Conservation (phyloP, 495 filamentous ascomycete species). For the Penicillium atrosanguineum region DNA sequence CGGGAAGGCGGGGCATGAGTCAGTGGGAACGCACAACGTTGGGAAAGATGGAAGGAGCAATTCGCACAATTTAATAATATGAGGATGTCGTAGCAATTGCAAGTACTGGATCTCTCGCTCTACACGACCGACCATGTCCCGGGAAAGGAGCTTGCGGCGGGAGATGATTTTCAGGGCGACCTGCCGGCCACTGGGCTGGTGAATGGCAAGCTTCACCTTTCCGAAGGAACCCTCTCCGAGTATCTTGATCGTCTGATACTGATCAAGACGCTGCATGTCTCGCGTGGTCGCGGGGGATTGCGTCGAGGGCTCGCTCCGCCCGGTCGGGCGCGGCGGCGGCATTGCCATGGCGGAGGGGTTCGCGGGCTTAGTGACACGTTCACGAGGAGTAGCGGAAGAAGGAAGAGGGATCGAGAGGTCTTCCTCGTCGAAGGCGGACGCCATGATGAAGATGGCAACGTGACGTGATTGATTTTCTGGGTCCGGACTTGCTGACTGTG, state of each 20-base stretch:
- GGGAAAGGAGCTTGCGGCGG: slow-evolving; percentile 87
- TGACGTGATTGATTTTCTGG: slow-evolving; percentile 46
- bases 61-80: slow-evolving; percentile 96
- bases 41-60: not conserved
- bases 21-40: slow-evolving; percentile 3
- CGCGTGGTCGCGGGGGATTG: slow-evolving; percentile 46
- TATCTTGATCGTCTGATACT: slow-evolving; percentile 85
- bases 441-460: slow-evolving; percentile 42
- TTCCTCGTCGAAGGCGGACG: slow-evolving; percentile 71
- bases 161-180: slow-evolving; percentile 97
- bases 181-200: slow-evolving; percentile 85
- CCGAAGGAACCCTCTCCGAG: slow-evolving; percentile 96
- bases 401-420: slow-evolving; percentile 87
- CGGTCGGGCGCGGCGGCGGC: slow-evolving; percentile 45
- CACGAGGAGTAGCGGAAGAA: slow-evolving; percentile 53
- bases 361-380: slow-evolving; percentile 27
- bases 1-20: slow-evolving; percentile 11
- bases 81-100: slow-evolving; percentile 90
- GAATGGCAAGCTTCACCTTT: slow-evolving; percentile 95
- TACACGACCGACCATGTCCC: slow-evolving; percentile 95
- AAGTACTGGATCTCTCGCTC: slow-evolving; percentile 98
- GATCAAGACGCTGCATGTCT: slow-evolving; percentile 77
- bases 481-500: slow-evolving; percentile 23
- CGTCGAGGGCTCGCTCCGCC: slow-evolving; percentile 30
- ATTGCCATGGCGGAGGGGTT: slow-evolving; percentile 47